Conservation (phyloP, 1,284 basidiomycete species). For the Trichosporon ovoides region DNA sequence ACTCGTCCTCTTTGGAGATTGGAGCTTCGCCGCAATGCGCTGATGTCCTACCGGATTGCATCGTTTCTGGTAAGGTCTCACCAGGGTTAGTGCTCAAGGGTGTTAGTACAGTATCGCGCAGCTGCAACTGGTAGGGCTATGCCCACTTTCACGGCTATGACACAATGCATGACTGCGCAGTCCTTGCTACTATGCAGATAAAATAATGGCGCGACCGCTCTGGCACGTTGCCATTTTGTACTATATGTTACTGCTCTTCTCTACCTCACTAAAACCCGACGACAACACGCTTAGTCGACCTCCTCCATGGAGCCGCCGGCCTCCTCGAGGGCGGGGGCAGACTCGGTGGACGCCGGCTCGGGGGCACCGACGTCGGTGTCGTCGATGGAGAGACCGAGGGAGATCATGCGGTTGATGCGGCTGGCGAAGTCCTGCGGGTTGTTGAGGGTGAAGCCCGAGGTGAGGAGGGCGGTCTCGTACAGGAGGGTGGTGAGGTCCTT, state of each 20-base stretch:
- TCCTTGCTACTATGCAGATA: neutral
- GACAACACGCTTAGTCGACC: conserved; percentile 44
- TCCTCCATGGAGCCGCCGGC: conserved; percentile 51
- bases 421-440: conserved; percentile 91
- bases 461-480: conserved; percentile 91
- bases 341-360: conserved; percentile 33
- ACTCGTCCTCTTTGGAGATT: no score
- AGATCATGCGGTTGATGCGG: conserved; percentile 97
- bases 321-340: conserved; percentile 44
- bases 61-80: no score
- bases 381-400: conserved; percentile 57
- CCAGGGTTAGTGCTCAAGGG: no score
- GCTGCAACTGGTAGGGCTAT: no score
- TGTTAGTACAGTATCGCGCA: no score
- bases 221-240: neutral
- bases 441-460: conserved; percentile 91
- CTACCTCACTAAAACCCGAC: neutral
- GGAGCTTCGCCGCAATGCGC: no score
- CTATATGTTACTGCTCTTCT: conserved; percentile 4
- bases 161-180: conserved; percentile 6
- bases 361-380: conserved; percentile 36
- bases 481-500: conserved; percentile 91
- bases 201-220: conserved; percentile 1
- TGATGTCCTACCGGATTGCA: no score
- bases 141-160: conserved; percentile 3